Evolutionary conservation across 163 green algal genomes (phyloP).

Genomic region (Scenedesmus sp.): DNA sequence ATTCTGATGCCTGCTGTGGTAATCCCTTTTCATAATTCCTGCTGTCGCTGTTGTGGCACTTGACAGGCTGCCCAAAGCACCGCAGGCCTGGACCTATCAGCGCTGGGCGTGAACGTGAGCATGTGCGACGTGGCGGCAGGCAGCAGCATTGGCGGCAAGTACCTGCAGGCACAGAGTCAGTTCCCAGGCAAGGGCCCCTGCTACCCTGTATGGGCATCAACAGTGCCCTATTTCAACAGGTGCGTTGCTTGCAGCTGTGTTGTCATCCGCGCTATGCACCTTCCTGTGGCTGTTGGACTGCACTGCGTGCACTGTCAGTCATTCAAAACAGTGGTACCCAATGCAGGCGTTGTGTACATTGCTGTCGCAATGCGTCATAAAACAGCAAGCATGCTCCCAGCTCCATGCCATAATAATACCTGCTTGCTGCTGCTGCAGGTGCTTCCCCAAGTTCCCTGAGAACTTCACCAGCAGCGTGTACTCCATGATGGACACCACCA

Average conservation of each 20-base stretch:
- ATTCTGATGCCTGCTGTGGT: not conserved
- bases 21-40: not conserved
- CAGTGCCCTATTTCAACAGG: conserved; percentile 79
- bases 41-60: not conserved
- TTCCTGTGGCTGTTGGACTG: not conserved
- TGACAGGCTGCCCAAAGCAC: conserved; percentile 1
- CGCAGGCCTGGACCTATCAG: conserved; percentile 28
- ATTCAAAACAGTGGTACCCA: too few relatives aligned
- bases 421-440: conserved; percentile 56
- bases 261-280: not conserved
- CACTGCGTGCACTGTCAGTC: not conserved
- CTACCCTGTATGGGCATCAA: conserved; percentile 76
- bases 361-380: not conserved
- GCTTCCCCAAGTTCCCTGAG: conserved; percentile 66
- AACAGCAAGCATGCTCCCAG: not conserved
- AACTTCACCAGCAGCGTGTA: conserved; percentile 56
- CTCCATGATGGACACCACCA: conserved; percentile 29
- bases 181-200: conserved; percentile 80
- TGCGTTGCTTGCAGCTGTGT: conserved; percentile 13
- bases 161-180: conserved; percentile 72
- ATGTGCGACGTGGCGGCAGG: conserved; percentile 28
- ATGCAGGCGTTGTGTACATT: not conserved
- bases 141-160: conserved; percentile 55
- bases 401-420: not conserved
- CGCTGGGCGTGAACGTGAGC: conserved; percentile 15